Conservation (phyloP, 306 rosid species). For the Lotus japonicus region DNA sequence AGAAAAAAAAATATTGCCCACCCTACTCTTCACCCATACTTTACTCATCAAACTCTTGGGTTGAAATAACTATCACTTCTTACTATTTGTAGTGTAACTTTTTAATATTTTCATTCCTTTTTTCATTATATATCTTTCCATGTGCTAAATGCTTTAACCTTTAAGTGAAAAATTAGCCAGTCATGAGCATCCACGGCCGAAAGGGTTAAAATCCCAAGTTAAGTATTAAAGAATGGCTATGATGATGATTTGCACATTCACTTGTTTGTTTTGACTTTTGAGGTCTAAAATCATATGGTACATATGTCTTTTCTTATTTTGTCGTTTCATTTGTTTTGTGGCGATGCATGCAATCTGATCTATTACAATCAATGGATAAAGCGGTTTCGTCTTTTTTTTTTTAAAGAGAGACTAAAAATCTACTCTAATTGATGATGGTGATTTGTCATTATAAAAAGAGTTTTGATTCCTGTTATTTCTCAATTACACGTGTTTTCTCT, state of each 20-base stretch:
- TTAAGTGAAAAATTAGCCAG: not conserved
- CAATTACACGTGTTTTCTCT: too few relatives aligned
- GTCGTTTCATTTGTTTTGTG: constrained; percentile 23
- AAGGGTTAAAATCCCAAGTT: not conserved
- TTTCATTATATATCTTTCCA: too few relatives aligned
- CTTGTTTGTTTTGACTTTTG: not conserved
- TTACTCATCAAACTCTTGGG: too few relatives aligned
- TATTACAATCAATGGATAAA: constrained; percentile 11
- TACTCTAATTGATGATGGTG: not conserved
- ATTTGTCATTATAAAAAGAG: constrained; percentile 25
- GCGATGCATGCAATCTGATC: not conserved
- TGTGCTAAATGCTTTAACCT: too few relatives aligned
- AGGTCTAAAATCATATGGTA: not conserved
- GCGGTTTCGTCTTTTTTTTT: not conserved
- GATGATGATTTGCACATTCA: not conserved
- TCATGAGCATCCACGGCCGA: constrained; percentile 5
- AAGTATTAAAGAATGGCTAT: constrained; percentile 10
- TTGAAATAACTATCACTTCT: too few relatives aligned
- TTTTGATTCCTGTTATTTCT: too few relatives aligned
- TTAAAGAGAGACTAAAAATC: not conserved
- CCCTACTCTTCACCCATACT: too few relatives aligned
- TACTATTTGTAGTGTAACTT: too few relatives aligned
- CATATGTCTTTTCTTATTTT: not conserved
- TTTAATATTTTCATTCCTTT: too few relatives aligned
- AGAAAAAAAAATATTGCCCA: too few relatives aligned